Conservation (phyloP, 1,139 yeast species). For the Yamadazyma epiphylla region DNA sequence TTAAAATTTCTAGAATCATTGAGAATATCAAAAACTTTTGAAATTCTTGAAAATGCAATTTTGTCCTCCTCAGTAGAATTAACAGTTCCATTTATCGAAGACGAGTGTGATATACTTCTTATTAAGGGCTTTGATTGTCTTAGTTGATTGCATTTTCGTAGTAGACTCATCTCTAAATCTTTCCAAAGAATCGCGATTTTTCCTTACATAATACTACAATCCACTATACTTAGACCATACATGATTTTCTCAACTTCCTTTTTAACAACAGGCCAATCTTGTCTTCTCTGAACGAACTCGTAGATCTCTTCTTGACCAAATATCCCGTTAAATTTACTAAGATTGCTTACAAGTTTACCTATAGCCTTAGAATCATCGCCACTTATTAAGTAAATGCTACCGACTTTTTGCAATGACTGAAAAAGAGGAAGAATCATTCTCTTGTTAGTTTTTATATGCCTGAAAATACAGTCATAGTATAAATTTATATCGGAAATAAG, state of each 20-base stretch:
- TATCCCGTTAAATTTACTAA: slow-evolving; percentile 83
- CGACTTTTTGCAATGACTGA: slow-evolving; percentile 77
- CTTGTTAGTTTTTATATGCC: slow-evolving; percentile 55
- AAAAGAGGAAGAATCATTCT: slow-evolving; percentile 71
- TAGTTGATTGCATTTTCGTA: too few relatives aligned
- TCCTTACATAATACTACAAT: slow-evolving; percentile 50
- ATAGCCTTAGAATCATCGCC: slow-evolving; percentile 76
- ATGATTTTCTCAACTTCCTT: slow-evolving; percentile 89
- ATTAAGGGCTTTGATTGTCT: too few relatives aligned
- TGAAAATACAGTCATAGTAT: slow-evolving; percentile 66
- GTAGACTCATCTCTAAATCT: too few relatives aligned
- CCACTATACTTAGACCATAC: slow-evolving; percentile 80
- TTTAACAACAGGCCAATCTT: slow-evolving; percentile 78
- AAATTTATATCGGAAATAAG: slow-evolving; percentile 72
- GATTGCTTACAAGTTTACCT: slow-evolving; percentile 79
- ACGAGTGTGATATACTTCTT: too few relatives aligned
- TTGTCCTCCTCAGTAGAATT: background rate
- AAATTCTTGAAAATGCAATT: slow-evolving; percentile 10
- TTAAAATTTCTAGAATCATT: slow-evolving; percentile 10
- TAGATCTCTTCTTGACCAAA: slow-evolving; percentile 90
- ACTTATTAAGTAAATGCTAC: slow-evolving; percentile 76
- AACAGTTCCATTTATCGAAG: too few relatives aligned
- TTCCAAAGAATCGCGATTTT: background rate
- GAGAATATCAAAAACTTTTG: slow-evolving; percentile 12
- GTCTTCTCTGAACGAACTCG: slow-evolving; percentile 83